These are phyloP conservation scores for Trypanosoma congolense DNA, from an alignment of 208 protist genomes.

Conservation along the genomic window DNA sequence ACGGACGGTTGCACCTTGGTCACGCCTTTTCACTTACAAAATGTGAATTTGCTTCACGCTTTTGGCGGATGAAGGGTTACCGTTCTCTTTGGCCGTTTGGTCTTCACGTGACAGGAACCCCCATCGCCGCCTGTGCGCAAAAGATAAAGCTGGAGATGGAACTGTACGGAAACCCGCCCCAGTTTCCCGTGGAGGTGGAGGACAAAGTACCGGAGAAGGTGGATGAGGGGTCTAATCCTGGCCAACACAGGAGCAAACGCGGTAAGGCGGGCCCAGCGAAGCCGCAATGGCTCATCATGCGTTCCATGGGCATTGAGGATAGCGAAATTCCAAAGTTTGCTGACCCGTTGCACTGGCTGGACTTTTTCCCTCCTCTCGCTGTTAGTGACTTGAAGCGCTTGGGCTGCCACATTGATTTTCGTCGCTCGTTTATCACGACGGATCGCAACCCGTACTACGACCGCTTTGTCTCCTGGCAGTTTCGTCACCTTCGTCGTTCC, in stretches of 20 bases:
- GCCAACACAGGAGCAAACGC: slow-evolving; percentile 77
- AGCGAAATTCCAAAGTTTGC: slow-evolving; percentile 97
- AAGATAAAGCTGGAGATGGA: slow-evolving; percentile 93
- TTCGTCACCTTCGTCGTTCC: slow-evolving; percentile 85
- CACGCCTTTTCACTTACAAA: slow-evolving; percentile 99
- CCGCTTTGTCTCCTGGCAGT: slow-evolving; percentile 98
- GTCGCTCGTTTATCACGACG: slow-evolving; percentile 99
- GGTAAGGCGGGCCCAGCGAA: slow-evolving; percentile 88
- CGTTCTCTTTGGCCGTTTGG: slow-evolving; percentile 99
- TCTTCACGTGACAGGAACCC: slow-evolving; percentile 99
- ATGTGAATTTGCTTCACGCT: slow-evolving; percentile 98
- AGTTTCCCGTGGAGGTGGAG: slow-evolving; percentile 65
- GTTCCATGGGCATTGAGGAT: slow-evolving; percentile 92
- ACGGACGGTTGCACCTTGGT: slow-evolving; percentile 98
- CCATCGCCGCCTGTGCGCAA: slow-evolving; percentile 98
- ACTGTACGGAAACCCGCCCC: slow-evolving; percentile 85
- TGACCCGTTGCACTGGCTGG: slow-evolving; percentile 97
- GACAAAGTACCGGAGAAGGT: slow-evolving; percentile 34
- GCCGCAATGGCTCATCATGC: slow-evolving; percentile 98
- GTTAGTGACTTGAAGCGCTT: slow-evolving; percentile 94
- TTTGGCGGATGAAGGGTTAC: slow-evolving; percentile 96
- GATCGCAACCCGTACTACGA: slow-evolving; percentile 99
- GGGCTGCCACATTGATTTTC: slow-evolving; percentile 96
- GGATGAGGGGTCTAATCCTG: slow-evolving; percentile 21
- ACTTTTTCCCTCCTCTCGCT: slow-evolving; percentile 98